phyloP scores from a whole-genome alignment of 352 stramenopile species.

The Globisporangium barbulae region DNA sequence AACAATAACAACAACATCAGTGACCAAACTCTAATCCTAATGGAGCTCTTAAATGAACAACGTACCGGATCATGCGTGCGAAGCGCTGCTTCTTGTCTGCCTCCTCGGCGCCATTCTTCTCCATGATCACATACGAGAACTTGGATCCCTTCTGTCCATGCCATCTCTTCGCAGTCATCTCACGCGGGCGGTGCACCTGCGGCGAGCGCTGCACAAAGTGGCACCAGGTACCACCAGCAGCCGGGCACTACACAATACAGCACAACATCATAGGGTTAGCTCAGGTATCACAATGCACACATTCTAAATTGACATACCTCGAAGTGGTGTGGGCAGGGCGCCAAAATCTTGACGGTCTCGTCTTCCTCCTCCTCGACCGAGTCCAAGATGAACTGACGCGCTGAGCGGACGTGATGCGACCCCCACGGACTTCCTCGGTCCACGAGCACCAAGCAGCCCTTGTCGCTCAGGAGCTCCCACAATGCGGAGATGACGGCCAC shows the following conservation, averaged over 20 bases:
- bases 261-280: neutral
- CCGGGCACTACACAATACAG: conserved; percentile 44
- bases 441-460: conserved; percentile 68
- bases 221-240: conserved; percentile 72
- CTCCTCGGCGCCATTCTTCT: conserved; percentile 52
- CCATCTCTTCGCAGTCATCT: conserved; percentile 77
- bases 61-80: conserved; percentile 61
- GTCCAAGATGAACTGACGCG: conserved; percentile 84
- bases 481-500: conserved; percentile 72
- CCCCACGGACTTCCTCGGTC: conserved; percentile 81
- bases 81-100: conserved; percentile 25
- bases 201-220: conserved; percentile 85
- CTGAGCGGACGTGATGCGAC: conserved; percentile 78
- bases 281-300: neutral
- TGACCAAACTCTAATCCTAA: neutral
- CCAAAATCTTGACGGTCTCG: conserved; percentile 46
- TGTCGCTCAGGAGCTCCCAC: conserved; percentile 78
- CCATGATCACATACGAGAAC: conserved; percentile 82
- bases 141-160: conserved; percentile 83
- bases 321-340: conserved; percentile 69
- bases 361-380: conserved; percentile 41
- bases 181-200: conserved; percentile 64
- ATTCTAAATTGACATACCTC: conserved; percentile 30
- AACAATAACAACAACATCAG: conserved; percentile 5
- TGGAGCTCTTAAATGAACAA: neutral